Evolutionary conservation across 805 yeast genomes (phyloP).

Genomic region (Kluyveromyces wickerhamii): DNA sequence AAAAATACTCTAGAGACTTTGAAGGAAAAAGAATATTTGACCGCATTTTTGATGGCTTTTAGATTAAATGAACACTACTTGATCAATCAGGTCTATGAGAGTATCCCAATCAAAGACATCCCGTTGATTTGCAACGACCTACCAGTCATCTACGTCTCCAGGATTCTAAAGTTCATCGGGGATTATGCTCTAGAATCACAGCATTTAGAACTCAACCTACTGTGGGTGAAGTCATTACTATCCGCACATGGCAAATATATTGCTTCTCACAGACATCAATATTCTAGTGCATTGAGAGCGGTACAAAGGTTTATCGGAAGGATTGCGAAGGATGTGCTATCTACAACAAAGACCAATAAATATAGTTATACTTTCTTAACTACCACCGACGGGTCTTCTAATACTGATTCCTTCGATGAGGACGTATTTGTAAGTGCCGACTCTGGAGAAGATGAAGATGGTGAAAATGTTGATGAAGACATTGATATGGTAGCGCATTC

Average conservation of each 20-base stretch:
- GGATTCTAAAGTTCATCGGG: constrained; percentile 63
- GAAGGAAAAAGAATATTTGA: constrained; percentile 48
- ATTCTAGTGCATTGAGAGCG: constrained; percentile 55
- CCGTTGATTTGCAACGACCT: constrained; percentile 56
- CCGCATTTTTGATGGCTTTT: constrained; percentile 87
- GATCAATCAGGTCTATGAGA: constrained; percentile 65
- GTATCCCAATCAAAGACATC: constrained; percentile 64
- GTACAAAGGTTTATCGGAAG: constrained; percentile 69
- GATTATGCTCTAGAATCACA: constrained; percentile 58
- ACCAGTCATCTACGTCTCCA: constrained; percentile 69
- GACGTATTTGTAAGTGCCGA: constrained; percentile 28
- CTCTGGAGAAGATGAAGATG: constrained; percentile 28
- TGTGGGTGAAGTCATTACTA: constrained; percentile 71
- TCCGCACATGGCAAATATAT: constrained; percentile 74
- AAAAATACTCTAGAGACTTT: constrained; percentile 58
- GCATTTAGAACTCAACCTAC: constrained; percentile 74
- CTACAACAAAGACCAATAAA: constrained; percentile 44
- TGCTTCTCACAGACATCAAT: constrained; percentile 50
- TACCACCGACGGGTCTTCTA: constrained; percentile 23
- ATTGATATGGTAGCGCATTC: constrained; percentile 26
- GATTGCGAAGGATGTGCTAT: constrained; percentile 65
- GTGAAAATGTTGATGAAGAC: constrained; percentile 26
- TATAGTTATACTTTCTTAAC: constrained; percentile 47
- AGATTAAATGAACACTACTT: constrained; percentile 76
- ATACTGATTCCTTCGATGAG: constrained; percentile 24